phyloP scores from a whole-genome alignment of 2,329 filamentous ascomycete genomes.

The Alternaria arborescens region DNA sequence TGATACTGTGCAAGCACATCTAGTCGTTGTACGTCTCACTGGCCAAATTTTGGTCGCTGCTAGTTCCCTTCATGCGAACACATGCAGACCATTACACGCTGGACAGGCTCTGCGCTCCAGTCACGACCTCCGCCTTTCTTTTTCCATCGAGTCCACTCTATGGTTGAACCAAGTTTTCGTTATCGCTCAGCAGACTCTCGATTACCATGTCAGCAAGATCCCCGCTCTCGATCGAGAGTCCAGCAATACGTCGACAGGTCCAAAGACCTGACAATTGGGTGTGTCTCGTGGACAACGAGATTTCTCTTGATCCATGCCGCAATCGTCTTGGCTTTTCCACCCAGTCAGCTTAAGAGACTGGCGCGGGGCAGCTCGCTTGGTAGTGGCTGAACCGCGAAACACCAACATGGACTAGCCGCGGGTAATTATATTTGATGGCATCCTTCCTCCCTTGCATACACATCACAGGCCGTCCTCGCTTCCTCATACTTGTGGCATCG shows the following conservation, averaged over 20 bases:
- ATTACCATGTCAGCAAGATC: neutral
- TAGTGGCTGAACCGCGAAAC: slow-evolving; percentile 7
- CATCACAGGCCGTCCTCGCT: neutral
- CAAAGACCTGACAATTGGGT: neutral
- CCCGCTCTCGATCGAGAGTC: slow-evolving; percentile 5
- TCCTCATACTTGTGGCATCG: neutral
- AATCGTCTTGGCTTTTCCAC: slow-evolving; percentile 1
- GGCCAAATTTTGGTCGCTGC: neutral
- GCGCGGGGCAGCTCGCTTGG: slow-evolving; percentile 7
- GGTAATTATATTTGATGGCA: slow-evolving; percentile 7
- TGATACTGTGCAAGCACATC: neutral
- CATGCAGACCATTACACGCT: neutral
- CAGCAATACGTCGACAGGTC: neutral
- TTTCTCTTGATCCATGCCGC: slow-evolving; percentile 13
- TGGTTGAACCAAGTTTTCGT: neutral
- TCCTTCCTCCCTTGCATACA: neutral
- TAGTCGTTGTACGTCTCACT: neutral
- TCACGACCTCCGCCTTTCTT: neutral
- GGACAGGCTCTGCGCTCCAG: neutral
- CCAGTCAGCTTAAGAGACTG: slow-evolving; percentile 9
- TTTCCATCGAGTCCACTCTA: neutral
- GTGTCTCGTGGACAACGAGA: slow-evolving; percentile 10
- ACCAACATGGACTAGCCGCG: slow-evolving; percentile 14
- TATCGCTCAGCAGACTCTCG: neutral
- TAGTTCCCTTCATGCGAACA: neutral